Base-by-base conservation (phyloP, 2,329 filamentous ascomycete genomes). In the Ceratocystis harringtonii region DNA sequence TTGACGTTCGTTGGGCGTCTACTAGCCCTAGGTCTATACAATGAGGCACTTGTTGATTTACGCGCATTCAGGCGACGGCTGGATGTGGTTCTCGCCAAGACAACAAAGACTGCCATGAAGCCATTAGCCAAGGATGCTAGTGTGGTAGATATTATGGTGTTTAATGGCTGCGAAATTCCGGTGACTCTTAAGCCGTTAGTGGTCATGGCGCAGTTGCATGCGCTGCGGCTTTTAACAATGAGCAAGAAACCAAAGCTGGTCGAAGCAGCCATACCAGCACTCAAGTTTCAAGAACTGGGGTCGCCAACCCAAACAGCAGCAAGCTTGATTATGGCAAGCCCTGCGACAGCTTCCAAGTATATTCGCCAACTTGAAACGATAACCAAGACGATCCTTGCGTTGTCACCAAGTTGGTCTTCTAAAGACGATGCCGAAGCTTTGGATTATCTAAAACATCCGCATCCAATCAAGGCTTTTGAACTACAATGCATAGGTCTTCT, bases 1-100 rank as follows among this genome's bases (percentile, higher is more conserved):
- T 82, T 87, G 17, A 84, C 85, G 0, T 79, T 92, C 64, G 75
- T 87, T 48, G 81, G 82, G 48, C 89, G 85, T 71, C 76, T 92
- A 0, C 75, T 90, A 15, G 76, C 78, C 0, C 76, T 90, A 61
- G 82, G 83, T 0, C 73, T 91, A 63, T 81, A 87, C 58, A 82
- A 84, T n/a, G 77, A 86, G 66, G 88, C 89, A 0, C 74, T 84
- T 52, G 88, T 84, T 70, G 88, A 92, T 70, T 72, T 92, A 67
- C 78, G 82, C 50, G 75, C 85, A 10, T 72, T 92, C 69, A 90
- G 89, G 72, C 79, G 76, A 67, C 79, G 84, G 41, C 70, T 92
- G 55, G 83, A 87, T 60, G 69, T 61, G 10, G 69, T 30, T 68
- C 71, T 19, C 65, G 64, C 63, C 30, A 68, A 67, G 28, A 5